Base-by-base conservation (phyloP, 306 rosid species). In the Cyamopsis tetragonoloba region DNA sequence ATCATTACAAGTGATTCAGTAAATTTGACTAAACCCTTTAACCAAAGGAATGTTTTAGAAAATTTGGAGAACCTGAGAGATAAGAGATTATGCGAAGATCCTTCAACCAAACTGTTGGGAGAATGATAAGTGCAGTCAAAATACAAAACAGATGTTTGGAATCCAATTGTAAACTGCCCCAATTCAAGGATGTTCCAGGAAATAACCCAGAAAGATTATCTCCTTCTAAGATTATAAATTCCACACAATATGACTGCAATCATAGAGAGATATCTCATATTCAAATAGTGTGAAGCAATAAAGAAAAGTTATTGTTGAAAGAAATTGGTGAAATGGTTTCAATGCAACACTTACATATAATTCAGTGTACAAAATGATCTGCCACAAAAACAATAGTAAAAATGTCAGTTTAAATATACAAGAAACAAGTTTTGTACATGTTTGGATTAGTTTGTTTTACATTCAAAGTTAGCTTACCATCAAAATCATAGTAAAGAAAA, bases 151-250 rank as follows among this genome's bases (percentile, higher is more conserved):
- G 60, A 76, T 91, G 97, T 59, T 70, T 60, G 37, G 91, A 82
- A 59, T 85, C 82, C 64, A 88, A 66, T 1, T 80, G 74, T 6
- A 88, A 30, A 46, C 76, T 63, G 2, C 84, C 86, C 79, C 46
- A 86, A 58, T 78, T 47, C 69, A 91, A 66, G 30, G 87, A 81
- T 67, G 91, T 75, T 65, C 93, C 85, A 4, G 93, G 91, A 76
- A 86, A 91, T 67, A 88, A 65, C 46, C 84, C 78, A 13, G 87
- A 62, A 47, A 91, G 97, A 66, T 88, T 91, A 70, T 91, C 96
- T 59, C 96, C 96, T 87, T 88, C 97, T 75, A 88, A 70, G 77
- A 83, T 88, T 44, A 91, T 86, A 71, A 80, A 86, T 59, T 91
- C 95, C 70, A 91, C 89, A 62, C 96, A 88, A 62, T 83, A 88